Percentiles rank a stretch among this genome's conserved stretches.
Conservation (phyloP, 2,329 filamentous ascomycete genomes). For the Phialophora verrucosa region DNA sequence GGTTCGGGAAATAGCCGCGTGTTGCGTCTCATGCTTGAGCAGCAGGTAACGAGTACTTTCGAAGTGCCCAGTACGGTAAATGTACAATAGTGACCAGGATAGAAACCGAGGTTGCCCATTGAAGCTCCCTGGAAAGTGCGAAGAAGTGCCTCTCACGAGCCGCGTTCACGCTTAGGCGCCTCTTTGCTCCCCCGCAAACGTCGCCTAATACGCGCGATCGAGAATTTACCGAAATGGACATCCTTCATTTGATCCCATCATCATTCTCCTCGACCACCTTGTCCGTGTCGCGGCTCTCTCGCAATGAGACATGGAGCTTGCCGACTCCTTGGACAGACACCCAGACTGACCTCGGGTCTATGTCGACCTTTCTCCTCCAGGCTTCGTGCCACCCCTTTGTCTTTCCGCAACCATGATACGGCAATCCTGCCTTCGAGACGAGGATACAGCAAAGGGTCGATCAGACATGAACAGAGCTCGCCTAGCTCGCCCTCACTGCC, state of each 20-base stretch:
- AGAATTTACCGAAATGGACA: background rate
- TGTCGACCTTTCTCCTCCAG: constrained; percentile 3
- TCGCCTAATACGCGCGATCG: background rate
- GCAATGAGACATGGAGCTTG: constrained; percentile 31
- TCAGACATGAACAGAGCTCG: constrained; percentile 3
- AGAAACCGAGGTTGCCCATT: too few relatives aligned
- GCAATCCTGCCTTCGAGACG: background rate
- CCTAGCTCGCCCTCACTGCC: constrained; percentile 23
- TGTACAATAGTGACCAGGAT: too few relatives aligned
- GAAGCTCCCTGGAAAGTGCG: background rate
- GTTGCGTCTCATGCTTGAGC: too few relatives aligned
- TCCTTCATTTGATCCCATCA: background rate
- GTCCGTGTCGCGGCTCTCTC: constrained; percentile 10
- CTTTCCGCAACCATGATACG: background rate
- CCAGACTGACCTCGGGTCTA: constrained; percentile 2
- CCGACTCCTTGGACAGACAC: background rate
- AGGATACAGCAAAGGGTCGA: constrained; percentile 12
- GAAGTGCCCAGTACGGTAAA: too few relatives aligned
- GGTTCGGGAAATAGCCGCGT: too few relatives aligned
- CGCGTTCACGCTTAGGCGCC: background rate
- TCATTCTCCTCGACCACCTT: constrained; percentile 2
- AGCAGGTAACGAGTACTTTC: too few relatives aligned
- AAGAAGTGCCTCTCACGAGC: background rate
- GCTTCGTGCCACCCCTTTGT: background rate
- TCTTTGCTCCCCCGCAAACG: background rate